Evolutionary conservation across 305 asterid species (phyloP), one percentile per base, ranked within the genome.

Genomic region (Fraxinus sp.): DNA sequence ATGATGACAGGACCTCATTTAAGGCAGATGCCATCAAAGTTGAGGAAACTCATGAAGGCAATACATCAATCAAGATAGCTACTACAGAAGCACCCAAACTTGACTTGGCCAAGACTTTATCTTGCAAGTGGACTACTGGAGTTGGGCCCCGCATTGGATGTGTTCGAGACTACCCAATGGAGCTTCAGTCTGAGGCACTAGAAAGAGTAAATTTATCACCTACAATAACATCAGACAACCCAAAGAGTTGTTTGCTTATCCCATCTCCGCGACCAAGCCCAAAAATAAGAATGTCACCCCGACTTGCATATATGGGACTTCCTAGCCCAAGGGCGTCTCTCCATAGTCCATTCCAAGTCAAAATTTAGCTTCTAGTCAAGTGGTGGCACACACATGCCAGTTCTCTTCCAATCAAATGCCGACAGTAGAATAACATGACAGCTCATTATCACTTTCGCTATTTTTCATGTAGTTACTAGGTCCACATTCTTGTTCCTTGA

Each of bases 211-310:
- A 86, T 72, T 83, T 93, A 16, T 92, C 97, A 2, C 97, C 96
- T 1, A 80, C 88, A 6, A 11, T 72, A 28, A 70, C 82, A 0
- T 77, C 81, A 0, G 78, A 84, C 20, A 77, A 75, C 78, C 68
- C 88, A 41, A 79, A 44, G 88, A 73, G 22, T 49, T 74, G 62
- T 11, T 1, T 20, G 13, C 93, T 93, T 0, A 87, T 92, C 78
- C 95, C 97, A 1, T 90, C 97, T 0, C 93, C 92, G 0, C 87
- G 97, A n/a, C 94, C 95, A 5, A 78, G 90, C 85, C 90, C 91
- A 10, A 85, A 68, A 79, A 80, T 88, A 18, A 88, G 89, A 2
- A 46, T 92, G 84, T 92, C 97, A 11, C 97, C 97, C 0, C 83
- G 90, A 85, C 86, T 91, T 16, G 78, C 89, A 0, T 85, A 81